Percentiles rank a stretch among this genome's conserved stretches.
Conservation (phyloP, 208 protist genomes). For the Acanthamoeba sp. region DNA sequence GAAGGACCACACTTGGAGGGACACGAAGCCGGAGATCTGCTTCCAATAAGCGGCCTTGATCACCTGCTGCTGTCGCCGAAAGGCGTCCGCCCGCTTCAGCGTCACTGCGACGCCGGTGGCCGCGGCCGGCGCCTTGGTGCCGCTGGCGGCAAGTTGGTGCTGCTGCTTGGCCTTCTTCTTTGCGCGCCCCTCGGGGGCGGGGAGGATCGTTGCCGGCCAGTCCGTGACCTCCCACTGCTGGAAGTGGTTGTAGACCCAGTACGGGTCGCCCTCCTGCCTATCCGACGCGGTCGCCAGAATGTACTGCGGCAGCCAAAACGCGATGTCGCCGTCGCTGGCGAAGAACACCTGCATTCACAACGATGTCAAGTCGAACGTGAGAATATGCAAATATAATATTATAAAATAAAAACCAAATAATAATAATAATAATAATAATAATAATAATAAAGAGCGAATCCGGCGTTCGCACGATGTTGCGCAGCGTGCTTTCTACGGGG, state of each 20-base stretch:
- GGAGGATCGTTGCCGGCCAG: not conserved
- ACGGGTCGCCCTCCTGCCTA: not conserved
- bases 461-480: conserved; percentile 29
- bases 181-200: not conserved
- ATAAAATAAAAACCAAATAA: not conserved
- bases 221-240: conserved; percentile 12
- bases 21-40: not conserved
- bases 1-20: not conserved
- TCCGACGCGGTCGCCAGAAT: not conserved
- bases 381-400: not conserved
- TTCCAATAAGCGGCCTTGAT: conserved; percentile 24
- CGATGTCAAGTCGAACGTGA: not conserved
- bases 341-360: not conserved
- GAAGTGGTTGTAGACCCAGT: conserved; percentile 44
- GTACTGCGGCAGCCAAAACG: not conserved
- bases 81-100: not conserved
- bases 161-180: not conserved
- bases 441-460: too few relatives aligned
- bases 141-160: not conserved
- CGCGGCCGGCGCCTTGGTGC: not conserved
- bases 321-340: not conserved
- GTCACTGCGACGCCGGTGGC: not conserved
- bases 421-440: too few relatives aligned
- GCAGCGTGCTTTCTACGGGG: not conserved
- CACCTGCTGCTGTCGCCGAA: not conserved